Conservation (phyloP, 1,284 basidiomycete species). For the Meripilus lineatus region DNA sequence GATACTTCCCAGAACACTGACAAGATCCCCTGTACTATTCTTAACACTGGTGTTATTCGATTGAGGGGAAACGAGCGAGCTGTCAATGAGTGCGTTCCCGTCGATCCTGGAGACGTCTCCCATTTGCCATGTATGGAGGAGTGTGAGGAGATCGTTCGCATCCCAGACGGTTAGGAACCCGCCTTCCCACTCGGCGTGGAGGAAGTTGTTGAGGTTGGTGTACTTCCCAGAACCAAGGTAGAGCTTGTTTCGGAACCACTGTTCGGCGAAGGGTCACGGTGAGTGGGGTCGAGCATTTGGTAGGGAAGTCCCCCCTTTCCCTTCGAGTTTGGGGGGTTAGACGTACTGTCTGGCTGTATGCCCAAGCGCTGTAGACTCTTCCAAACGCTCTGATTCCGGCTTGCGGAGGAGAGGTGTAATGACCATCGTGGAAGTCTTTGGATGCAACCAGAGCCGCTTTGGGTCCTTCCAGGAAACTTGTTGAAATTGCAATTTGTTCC, state of each 20-base stretch:
- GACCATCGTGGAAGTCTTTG: conserved; percentile 51
- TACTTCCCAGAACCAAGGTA: conserved; percentile 42
- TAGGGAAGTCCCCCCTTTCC: too few species aligned
- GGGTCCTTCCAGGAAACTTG: conserved; percentile 56
- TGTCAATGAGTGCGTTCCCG: not conserved
- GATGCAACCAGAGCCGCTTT: conserved; percentile 52
- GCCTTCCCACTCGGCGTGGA: conserved; percentile 49
- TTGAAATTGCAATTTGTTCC: not conserved
- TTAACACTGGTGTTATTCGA: not conserved
- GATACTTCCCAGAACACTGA: conserved; percentile 17
- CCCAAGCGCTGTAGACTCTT: conserved; percentile 56
- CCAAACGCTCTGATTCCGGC: conserved; percentile 51
- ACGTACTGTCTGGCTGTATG: conserved; percentile 49
- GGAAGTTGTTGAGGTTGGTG: conserved; percentile 43
- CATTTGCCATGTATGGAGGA: conserved; percentile 51
- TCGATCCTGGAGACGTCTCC: conserved; percentile 36
- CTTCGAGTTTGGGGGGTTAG: not conserved
- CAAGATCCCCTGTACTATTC: conserved; percentile 18
- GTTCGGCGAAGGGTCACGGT: conserved; percentile 1
- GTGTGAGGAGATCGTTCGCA: conserved; percentile 50
- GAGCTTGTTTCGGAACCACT: conserved; percentile 54
- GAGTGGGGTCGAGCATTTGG: not conserved
- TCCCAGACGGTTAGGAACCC: conserved; percentile 44
- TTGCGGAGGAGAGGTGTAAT: conserved; percentile 45
- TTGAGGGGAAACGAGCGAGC: not conserved